Base-by-base conservation (phyloP, 192 early-diverging fungal genomes). In the Allomyces javanicus region DNA sequence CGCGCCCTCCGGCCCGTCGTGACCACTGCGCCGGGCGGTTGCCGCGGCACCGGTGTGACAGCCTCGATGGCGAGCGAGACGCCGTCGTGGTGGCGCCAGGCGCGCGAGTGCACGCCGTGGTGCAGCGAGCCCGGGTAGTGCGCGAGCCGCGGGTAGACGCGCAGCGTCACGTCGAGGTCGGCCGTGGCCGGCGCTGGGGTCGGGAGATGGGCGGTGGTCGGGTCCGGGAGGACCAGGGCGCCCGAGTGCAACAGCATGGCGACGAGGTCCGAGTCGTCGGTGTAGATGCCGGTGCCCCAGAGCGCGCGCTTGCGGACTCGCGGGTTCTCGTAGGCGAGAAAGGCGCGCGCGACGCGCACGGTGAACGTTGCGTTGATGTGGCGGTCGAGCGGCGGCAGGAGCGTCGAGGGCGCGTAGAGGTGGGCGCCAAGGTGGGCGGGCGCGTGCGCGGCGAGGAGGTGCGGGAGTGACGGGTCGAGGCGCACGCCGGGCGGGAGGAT, bases 261-360 rank as follows among this genome's bases (percentile, higher is more conserved):
- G 22, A 92, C 87, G 40, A 89, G 70, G 64, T 92, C 90, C 7
- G 87, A 88, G 69, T 92, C 90, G 65, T 92, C 90, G 0, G 86
- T 86, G 67, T 92, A 92, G 27, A 92, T 72, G 66, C 87, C 89
- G 1, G 90, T 90, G 23, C 90, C 90, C 90, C 90, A 92, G 5
- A 92, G 12, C 4, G 84, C 86, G 23, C 78, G 76, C 63, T 72
- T 77, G 64, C 78, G 69, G 6, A 90, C 81, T 25, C 80, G 84
- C 9, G 74, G 63, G 70, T 90, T 89, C 33, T 75, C 67, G 68
- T 77, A 89, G 0, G 78, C 80, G 64, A 90, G 69, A 65, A 80
- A 79, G 23, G 76, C 69, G 10, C 85, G 83, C 4, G 86, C 79
- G 11, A 91, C 68, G 7, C 85, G 79, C 2, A 91, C 77, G 62